A percentile compares a stretch with the other conserved stretches of the same genome.
These are phyloP conservation scores for Eucalyptus leucophloia DNA, from an alignment of 345 rosid species.

Conservation along the genomic window DNA sequence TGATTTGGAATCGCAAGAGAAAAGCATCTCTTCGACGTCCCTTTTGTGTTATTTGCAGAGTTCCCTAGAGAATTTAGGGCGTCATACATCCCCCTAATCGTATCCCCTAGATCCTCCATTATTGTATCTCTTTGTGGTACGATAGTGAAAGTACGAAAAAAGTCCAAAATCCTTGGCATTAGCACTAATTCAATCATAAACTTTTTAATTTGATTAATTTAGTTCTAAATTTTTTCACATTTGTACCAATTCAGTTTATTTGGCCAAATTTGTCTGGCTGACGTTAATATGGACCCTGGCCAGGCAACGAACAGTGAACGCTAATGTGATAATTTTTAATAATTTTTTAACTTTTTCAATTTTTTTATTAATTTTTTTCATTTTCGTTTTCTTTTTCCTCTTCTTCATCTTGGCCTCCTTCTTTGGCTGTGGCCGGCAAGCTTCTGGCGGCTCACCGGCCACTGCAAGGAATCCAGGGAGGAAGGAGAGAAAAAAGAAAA, in stretches of 20 bases:
- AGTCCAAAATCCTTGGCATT: rapidly evolving
- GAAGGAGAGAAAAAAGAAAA: too few relatives aligned
- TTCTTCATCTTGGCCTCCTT: too few relatives aligned
- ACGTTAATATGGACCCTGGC: rapidly evolving
- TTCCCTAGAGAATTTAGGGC: neutral
- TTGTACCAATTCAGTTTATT: rapidly evolving
- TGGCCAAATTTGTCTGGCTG: rapidly evolving
- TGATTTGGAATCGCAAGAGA: neutral
- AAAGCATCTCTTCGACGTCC: neutral
- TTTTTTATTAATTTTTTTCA: rapidly evolving
- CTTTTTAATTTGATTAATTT: rapidly evolving
- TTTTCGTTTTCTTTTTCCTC: too few relatives aligned
- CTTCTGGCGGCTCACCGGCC: rapidly evolving
- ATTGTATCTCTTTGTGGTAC: rapidly evolving
- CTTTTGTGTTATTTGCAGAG: neutral
- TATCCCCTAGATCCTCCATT: neutral
- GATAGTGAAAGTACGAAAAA: rapidly evolving
- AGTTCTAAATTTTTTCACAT: rapidly evolving
- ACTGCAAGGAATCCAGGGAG: too few relatives aligned
- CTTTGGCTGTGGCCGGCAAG: rapidly evolving
- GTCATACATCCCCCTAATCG: neutral
- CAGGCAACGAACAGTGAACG: rapidly evolving
- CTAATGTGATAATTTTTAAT: too few relatives aligned
- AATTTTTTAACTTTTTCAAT: too few relatives aligned
- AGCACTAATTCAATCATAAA: rapidly evolving